phyloP scores from a whole-genome alignment of 1,284 basidiomycete species.

The Trametes sp. region DNA sequence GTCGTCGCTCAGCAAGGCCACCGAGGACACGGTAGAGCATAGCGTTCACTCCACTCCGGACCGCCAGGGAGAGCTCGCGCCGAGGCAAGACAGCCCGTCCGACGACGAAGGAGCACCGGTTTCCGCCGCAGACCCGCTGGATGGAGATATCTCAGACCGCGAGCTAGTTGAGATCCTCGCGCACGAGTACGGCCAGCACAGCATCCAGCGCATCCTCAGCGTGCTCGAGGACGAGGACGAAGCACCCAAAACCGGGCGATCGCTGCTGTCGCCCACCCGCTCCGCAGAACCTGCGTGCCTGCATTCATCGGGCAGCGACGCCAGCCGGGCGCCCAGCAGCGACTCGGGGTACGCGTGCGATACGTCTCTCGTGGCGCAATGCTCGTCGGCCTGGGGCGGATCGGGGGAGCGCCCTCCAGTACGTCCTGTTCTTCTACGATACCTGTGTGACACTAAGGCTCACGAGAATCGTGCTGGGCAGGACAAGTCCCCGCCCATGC shows the following conservation, averaged over 20 bases:
- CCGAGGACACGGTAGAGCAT: background rate
- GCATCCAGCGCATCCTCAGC: constrained; percentile 8
- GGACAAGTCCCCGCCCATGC: constrained; percentile 3
- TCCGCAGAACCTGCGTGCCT: background rate
- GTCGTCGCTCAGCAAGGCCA: background rate
- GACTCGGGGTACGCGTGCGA: background rate
- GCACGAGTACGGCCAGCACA: constrained; percentile 9
- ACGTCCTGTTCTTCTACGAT: background rate
- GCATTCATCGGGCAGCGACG: background rate
- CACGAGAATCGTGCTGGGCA: background rate
- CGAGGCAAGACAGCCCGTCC: too few relatives aligned
- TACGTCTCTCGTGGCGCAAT: background rate
- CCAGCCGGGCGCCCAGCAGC: background rate
- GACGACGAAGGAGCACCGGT: background rate
- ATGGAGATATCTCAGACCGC: background rate
- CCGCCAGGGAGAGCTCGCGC: too few relatives aligned
- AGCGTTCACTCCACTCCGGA: too few relatives aligned
- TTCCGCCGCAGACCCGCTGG: background rate
- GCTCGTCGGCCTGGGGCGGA: background rate
- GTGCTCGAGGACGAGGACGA: background rate
- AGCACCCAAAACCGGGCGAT: background rate
- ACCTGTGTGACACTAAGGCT: background rate
- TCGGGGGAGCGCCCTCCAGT: background rate
- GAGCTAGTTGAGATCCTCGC: constrained; percentile 1
- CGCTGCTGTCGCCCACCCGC: background rate